Evolutionary conservation across 2,329 filamentous ascomycete genomes (phyloP), one percentile per base, ranked within the genome.

Genomic region (Ascochyta pisi): DNA sequence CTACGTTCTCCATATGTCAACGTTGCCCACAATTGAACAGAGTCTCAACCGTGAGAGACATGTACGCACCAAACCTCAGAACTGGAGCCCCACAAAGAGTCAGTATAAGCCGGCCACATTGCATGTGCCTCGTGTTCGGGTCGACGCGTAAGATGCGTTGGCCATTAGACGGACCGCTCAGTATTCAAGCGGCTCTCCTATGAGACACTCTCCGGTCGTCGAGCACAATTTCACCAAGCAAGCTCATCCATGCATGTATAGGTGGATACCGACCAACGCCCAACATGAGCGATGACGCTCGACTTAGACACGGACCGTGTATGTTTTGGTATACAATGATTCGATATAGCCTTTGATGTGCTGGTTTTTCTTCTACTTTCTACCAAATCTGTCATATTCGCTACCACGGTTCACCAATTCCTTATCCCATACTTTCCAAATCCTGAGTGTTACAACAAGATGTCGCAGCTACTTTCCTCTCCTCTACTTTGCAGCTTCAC

Each of bases 191-290:
- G 15, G 6, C 40, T 23, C 33, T n/a, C 39, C 40, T 50, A 50
- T 43, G 39, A 37, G 33, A 50, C 43, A 8, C n/a, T 13, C 12
- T 12, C 12, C 19, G 31, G 6, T 10, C 24, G 48, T 23, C 38
- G 26, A 43, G 35, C 49, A 6, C 26, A 51, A 45, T 45, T 34
- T 50, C 31, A 51, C 22, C 7, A 26, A n/a, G 34, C 44, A 54
- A 54, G 50, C 50, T 22, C 33, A 54, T 31, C 50, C 50, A 48
- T 48, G 50, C 33, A 33, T 48, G 33, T 43, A 24, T 16, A 31
- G 16, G 39, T 54, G 39, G 27, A 33, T 38, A 35, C 42, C 13
- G 16, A 45, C 43, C 50, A 53, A 42, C 38, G 23, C 27, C n/a
- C 27, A 31, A 24, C 23, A 38, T 37, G 37, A 42, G 29, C 43